These are phyloP conservation scores for Paramecium sexaurelia DNA, from an alignment of 73 alveolate species.

Conservation along the genomic window DNA sequence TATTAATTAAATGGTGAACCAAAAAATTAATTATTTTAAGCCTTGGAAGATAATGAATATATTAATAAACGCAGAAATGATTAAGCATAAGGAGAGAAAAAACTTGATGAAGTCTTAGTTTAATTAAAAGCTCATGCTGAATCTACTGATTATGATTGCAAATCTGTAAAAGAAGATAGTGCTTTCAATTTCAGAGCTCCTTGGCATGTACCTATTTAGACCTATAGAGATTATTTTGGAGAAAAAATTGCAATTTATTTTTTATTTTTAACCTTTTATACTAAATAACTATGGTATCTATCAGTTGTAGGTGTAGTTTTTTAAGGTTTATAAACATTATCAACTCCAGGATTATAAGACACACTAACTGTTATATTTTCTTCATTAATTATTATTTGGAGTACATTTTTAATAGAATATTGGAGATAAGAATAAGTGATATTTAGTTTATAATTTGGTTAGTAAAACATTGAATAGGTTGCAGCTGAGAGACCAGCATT, in stretches of 20 bases:
- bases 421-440: conserved; percentile 73
- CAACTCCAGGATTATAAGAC: conserved; percentile 32
- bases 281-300: conserved; percentile 55
- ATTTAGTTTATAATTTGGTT: conserved; percentile 74
- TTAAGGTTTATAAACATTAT: neutral
- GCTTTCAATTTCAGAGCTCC: neutral
- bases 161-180: conserved; percentile 1
- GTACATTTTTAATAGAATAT: conserved; percentile 67
- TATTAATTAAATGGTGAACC: conserved; percentile 52
- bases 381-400: conserved; percentile 66
- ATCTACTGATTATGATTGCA: conserved; percentile 57
- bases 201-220: conserved; percentile 49
- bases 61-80: conserved; percentile 28
- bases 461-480: conserved; percentile 70
- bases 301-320: conserved; percentile 47
- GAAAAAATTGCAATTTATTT: conserved; percentile 71
- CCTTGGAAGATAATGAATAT: neutral
- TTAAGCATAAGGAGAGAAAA: neutral
- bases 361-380: conserved; percentile 42
- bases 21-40: neutral
- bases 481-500: conserved; percentile 72
- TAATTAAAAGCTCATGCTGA: conserved; percentile 53
- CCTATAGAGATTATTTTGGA: conserved; percentile 69
- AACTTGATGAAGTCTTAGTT: conserved; percentile 16
- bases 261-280: conserved; percentile 41